These are phyloP conservation scores for Cymbomonas tetramitiformis DNA, from an alignment of 139 green algal species.

Conservation along the genomic window DNA sequence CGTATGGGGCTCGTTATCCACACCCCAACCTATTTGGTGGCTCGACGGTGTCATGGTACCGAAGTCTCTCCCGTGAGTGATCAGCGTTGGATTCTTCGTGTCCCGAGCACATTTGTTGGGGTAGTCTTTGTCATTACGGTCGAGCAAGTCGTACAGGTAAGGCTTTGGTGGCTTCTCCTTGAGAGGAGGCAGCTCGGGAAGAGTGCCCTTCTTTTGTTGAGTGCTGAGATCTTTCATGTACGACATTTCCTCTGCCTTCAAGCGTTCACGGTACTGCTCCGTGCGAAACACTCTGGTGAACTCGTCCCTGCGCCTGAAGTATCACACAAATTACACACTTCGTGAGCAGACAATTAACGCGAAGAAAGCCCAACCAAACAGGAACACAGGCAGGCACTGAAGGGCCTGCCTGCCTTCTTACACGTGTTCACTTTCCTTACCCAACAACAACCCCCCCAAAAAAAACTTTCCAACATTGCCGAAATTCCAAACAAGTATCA, in stretches of 20 bases:
- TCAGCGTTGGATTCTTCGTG: constrained; percentile 53
- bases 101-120: constrained; percentile 33
- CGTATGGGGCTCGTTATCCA: constrained; percentile 1
- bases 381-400: no score
- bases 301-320: constrained; percentile 61
- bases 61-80: constrained; percentile 36
- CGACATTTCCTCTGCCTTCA: constrained; percentile 30
- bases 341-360: no score
- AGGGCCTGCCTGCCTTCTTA: no score
- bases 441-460: no score
- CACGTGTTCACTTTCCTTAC: no score
- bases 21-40: constrained; percentile 18
- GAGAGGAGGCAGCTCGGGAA: neutral
- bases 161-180: constrained; percentile 18
- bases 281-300: constrained; percentile 59
- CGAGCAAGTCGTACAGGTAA: constrained; percentile 61
- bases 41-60: constrained; percentile 32
- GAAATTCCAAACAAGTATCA: no score
- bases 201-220: neutral
- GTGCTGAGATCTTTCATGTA: neutral
- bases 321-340: no score
- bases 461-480: no score
- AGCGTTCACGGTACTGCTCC: constrained; percentile 61
- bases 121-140: constrained; percentile 41
- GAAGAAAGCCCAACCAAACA: no score